Conservation (phyloP, 164 flowering plant genomes). For the Liriodendron chinense region DNA sequence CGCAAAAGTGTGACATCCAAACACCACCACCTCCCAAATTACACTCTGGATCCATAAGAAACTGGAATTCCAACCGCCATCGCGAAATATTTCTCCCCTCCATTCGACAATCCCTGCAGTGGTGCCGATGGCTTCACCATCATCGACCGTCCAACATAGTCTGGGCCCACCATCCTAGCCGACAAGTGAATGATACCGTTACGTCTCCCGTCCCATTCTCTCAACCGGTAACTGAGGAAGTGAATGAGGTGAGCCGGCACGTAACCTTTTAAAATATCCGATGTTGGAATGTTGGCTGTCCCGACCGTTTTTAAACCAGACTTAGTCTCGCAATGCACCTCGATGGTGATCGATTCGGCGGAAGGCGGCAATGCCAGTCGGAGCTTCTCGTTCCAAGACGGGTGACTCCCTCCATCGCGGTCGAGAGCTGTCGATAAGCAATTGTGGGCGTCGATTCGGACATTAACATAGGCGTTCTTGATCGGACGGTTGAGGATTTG, state of each 20-base stretch:
- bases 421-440: conserved; percentile 21
- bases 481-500: conserved; percentile 19
- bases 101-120: background rate
- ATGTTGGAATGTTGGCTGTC: background rate
- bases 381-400: conserved; percentile 48
- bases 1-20: too few species aligned
- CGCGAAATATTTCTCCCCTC: background rate
- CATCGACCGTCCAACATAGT: background rate
- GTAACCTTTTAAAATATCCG: conserved; percentile 6
- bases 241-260: conserved; percentile 7
- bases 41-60: background rate
- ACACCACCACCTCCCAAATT: too few species aligned
- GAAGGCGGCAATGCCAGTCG: background rate
- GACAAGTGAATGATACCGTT: conserved; percentile 5
- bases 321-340: background rate
- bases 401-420: conserved; percentile 36
- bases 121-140: background rate
- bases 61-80: background rate
- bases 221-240: conserved; percentile 14
- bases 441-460: conserved; percentile 17
- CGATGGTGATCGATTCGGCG: background rate
- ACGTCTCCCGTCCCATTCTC: background rate
- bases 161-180: conserved; percentile 1
- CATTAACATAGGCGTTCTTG: conserved; percentile 32
- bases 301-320: background rate